Evolutionary conservation across 176 grass and related monocot species (phyloP).

Genomic region (Carex scoparia): DNA sequence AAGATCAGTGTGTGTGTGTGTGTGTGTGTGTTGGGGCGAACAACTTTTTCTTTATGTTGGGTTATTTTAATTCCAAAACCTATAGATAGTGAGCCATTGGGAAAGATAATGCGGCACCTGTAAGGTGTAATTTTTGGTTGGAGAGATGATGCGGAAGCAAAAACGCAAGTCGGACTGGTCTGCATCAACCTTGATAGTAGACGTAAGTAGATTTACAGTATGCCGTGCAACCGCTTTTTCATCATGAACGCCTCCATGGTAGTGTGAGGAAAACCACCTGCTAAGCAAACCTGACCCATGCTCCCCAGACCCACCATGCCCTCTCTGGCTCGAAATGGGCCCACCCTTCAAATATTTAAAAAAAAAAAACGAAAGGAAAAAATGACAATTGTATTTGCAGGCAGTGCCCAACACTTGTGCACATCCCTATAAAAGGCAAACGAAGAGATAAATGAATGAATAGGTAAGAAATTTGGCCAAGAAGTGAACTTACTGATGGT

Average conservation of each 20-base stretch:
- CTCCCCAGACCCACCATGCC: constrained; percentile 47
- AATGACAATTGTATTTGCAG: not conserved
- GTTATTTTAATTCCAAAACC: not conserved
- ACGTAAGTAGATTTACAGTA: constrained; percentile 95
- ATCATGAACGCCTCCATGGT: constrained; percentile 88
- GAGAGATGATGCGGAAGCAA: constrained; percentile 97
- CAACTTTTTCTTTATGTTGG: not conserved
- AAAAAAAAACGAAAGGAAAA: not conserved
- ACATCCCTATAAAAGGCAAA: constrained; percentile 4
- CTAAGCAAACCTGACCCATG: constrained; percentile 90
- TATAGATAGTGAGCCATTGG: not conserved
- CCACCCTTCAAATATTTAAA: constrained; percentile 45
- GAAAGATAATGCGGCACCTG: constrained; percentile 41
- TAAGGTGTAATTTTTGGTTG: constrained; percentile 95
- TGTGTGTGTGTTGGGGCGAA: not conserved
- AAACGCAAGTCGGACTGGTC: constrained; percentile 95
- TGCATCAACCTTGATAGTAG: constrained; percentile 95
- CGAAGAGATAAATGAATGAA: not conserved
- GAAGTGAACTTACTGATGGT: constrained; percentile 63
- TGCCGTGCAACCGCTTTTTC: constrained; percentile 95
- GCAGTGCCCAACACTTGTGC: constrained; percentile 9
- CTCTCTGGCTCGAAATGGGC: constrained; percentile 62
- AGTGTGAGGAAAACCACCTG: constrained; percentile 99
- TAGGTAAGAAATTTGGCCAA: not conserved
- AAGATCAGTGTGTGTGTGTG: not conserved